Conservation (phyloP, 495 filamentous ascomycete species). For the Chaetomium tenue region DNA sequence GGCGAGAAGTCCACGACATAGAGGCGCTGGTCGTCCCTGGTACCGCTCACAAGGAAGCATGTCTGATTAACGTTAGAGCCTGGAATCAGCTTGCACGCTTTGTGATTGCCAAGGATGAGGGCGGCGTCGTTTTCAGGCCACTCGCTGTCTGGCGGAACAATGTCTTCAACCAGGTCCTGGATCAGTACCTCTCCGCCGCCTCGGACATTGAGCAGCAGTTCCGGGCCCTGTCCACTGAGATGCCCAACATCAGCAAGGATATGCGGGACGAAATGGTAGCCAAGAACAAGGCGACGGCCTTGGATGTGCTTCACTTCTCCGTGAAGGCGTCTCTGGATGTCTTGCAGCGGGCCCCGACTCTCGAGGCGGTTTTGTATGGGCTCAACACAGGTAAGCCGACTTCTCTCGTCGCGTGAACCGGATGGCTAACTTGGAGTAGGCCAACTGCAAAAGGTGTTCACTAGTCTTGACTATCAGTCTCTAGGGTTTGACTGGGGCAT, state of each 20-base stretch:
- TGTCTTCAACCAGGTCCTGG: slow-evolving; percentile 48
- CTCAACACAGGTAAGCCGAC: slow-evolving; percentile 41
- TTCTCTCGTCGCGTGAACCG: slow-evolving; percentile 4
- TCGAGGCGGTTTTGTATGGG: slow-evolving; percentile 39
- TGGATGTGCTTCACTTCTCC: slow-evolving; percentile 45
- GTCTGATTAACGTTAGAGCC: slow-evolving; percentile 73
- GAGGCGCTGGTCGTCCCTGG: slow-evolving; percentile 75
- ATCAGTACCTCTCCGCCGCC: slow-evolving; percentile 51
- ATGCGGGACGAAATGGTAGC: slow-evolving; percentile 44
- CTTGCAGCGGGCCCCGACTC: slow-evolving; percentile 36
- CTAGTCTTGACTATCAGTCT: slow-evolving; percentile 41
- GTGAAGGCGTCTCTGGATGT: slow-evolving; percentile 45
- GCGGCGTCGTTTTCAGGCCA: slow-evolving; percentile 50
- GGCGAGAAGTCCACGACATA: slow-evolving; percentile 69
- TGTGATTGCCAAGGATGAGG: slow-evolving; percentile 61
- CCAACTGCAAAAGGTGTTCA: slow-evolving; percentile 48
- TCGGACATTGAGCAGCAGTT: slow-evolving; percentile 51
- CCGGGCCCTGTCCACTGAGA: slow-evolving; percentile 40
- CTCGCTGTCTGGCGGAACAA: slow-evolving; percentile 70
- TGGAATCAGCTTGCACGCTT: slow-evolving; percentile 80
- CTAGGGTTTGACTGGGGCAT: slow-evolving; percentile 45
- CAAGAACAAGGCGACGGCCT: slow-evolving; percentile 46
- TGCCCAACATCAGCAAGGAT: slow-evolving; percentile 39
- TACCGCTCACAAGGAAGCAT: slow-evolving; percentile 80
- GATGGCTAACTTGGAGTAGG: slow-evolving; percentile 22